Evolutionary conservation across 306 rosid species (phyloP).

Genomic region (Acmispon strigosus): DNA sequence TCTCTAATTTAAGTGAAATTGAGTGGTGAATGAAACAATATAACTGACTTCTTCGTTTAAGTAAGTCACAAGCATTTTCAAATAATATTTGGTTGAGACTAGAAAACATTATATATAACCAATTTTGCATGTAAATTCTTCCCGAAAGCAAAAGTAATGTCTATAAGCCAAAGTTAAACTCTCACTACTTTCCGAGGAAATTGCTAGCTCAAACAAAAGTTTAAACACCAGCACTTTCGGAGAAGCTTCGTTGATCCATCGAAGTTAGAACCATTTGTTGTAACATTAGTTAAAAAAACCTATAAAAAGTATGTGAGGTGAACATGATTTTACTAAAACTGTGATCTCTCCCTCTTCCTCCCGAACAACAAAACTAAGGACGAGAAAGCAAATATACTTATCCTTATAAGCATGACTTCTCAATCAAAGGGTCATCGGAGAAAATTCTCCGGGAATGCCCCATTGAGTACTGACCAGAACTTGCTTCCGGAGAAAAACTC

Average conservation of each 20-base stretch:
- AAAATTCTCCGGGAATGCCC: slow-evolving; percentile 14
- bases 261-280: not conserved
- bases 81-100: no score
- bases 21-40: no score
- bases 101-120: no score
- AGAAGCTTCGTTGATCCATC: slow-evolving; percentile 2
- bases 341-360: not conserved
- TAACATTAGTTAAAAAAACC: not conserved
- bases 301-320: no score
- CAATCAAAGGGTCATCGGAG: slow-evolving; percentile 19
- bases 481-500: not conserved
- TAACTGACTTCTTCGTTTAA: no score
- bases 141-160: no score
- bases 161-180: not conserved
- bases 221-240: not conserved
- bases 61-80: no score
- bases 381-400: slow-evolving; percentile 10
- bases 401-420: slow-evolving; percentile 30
- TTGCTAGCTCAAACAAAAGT: not conserved
- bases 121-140: no score
- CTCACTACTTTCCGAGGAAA: not conserved
- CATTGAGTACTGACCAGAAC: not conserved
- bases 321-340: no score
- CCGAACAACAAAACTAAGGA: not conserved
- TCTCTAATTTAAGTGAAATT: no score